Base-by-base conservation (phyloP, 305 asterid genomes). In the Plantago lanceolata region DNA sequence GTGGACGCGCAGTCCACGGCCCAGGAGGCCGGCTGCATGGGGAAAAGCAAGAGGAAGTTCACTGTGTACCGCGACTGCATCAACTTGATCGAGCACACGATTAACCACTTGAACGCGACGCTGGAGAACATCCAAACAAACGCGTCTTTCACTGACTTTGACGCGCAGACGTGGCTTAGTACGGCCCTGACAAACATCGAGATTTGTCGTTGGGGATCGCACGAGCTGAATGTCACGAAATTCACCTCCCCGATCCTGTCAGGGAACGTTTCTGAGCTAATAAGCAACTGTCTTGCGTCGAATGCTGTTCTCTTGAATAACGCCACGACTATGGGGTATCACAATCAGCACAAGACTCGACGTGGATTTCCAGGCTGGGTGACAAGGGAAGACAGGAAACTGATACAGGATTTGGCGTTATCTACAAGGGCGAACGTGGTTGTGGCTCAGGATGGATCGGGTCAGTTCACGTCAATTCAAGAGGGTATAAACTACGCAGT, bases 101-200 rank as follows among this genome's bases (percentile, higher is more conserved):
- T 91, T 49, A 68, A 63, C n/a, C 95, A 91, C 64, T 71, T 91
- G 1, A 91, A 81, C 69, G 64, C 68, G 6, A 87, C 91, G 0
- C 71, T 88, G 0, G 56, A 77, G 0, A 79, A 82, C 63, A 67
- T 91, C 50, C 74, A 50, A 26, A 70, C 81, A 3, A 88, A 88
- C 75, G 63, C 71, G 0, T 80, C 78, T 57, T 76, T 75, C 68
- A 76, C 86, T 0, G 79, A 76, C 31, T 73, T 68, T 58, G 97
- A 91, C 71, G 87, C 80, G 1, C 97, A 88, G 61, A 91, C 96
- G 15, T 91, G 97, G 97, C 89, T 91, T 5, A 91, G 97, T 75
- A 74, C 96, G 0, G 84, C 97, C 1, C 71, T 88, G 1, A 91
- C 98, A 2, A 84, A 85, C 77, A 77, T 91, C 44, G 92, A 81